Percentiles rank a stretch among this genome's conserved stretches.
Conservation (phyloP, 257 asterid genomes). For the Solanum paucissectum region DNA sequence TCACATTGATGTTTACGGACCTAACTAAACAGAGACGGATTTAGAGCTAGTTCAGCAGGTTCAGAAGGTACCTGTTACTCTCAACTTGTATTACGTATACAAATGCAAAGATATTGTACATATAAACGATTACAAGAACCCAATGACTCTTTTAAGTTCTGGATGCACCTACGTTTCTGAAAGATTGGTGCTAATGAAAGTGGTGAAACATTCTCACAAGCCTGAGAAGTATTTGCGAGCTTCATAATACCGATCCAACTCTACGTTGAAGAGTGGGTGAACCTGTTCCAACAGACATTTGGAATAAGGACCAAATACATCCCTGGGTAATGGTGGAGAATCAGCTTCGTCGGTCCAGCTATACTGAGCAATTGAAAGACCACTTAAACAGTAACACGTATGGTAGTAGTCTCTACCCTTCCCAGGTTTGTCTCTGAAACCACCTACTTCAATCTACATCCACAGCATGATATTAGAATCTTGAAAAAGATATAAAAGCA, state of each 20-base stretch:
- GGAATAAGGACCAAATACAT: slow-evolving; percentile 70
- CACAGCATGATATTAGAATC: slow-evolving; percentile 3
- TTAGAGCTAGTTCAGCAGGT: neutral
- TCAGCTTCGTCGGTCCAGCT: slow-evolving; percentile 25
- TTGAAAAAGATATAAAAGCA: neutral
- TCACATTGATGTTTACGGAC: neutral
- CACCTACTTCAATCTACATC: slow-evolving; percentile 83
- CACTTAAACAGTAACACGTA: slow-evolving; percentile 90
- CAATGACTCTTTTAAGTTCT: neutral
- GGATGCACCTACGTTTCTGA: neutral
- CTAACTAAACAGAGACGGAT: neutral
- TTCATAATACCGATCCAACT: slow-evolving; percentile 56
- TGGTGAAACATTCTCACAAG: neutral
- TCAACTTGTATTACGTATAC: neutral
- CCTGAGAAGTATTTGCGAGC: slow-evolving; percentile 44
- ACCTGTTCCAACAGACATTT: slow-evolving; percentile 65
- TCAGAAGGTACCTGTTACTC: neutral
- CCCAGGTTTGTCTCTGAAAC: slow-evolving; percentile 93
- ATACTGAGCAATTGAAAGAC: slow-evolving; percentile 70
- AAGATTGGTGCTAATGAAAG: neutral
- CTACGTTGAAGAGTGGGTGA: slow-evolving; percentile 70
- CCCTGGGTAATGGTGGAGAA: slow-evolving; percentile 55
- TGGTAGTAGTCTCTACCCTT: slow-evolving; percentile 86
- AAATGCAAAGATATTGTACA: neutral
- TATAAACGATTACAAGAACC: neutral